Base-by-base conservation (phyloP, 192 early-diverging fungal species). In the Coemansia sp. region DNA sequence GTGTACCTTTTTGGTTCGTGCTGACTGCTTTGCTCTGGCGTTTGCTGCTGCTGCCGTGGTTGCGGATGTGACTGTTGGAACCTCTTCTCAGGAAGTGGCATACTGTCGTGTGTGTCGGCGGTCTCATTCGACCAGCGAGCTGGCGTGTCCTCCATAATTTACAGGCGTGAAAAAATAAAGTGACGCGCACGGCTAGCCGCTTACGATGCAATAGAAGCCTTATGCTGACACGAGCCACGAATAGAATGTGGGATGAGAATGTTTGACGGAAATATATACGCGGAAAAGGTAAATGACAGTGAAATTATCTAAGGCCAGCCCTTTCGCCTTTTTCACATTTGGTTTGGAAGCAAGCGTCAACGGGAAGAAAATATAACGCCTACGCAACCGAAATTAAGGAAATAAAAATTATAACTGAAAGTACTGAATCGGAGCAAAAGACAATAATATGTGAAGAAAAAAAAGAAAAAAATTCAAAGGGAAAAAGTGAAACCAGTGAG, bases 401-500 rank as follows among this genome's bases (percentile, higher is more conserved):
- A 64, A 64, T 33, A 52, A 64, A 53, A 64, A 64, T 15, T n/a
- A 64, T 30, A 57, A 39, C 30, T 33, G 26, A 49, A 60, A 6
- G 30, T 14, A 58, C 30, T n/a, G n/a, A 44, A 66, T 23, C 11
- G 34, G 34, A 44, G 10, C 9, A 64, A 6, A 55, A 21, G 39
- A 23, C 26, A 45, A 55, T 6, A 33, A 60, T 9, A 67, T 6
- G 21, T 52, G 39, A 69, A 18, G 6, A 5, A 62, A 53, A 57
- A 35, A 39, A 16, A n/a, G n/a, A n/a, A n/a, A n/a, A n/a, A n/a
- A 52, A 26, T 26, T 4, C 26, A 64, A 11, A 38, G 46, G 51
- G 30, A 55, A 30, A 55, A 52, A 24, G 30, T 60, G 66, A 68
- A 61, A 60, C 58, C 38, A 39, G n/a, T n/a, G n/a, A n/a, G n/a